Evolutionary conservation across 2,329 filamentous ascomycete genomes (phyloP).

Genomic region (Basipetospora chlamydospora): DNA sequence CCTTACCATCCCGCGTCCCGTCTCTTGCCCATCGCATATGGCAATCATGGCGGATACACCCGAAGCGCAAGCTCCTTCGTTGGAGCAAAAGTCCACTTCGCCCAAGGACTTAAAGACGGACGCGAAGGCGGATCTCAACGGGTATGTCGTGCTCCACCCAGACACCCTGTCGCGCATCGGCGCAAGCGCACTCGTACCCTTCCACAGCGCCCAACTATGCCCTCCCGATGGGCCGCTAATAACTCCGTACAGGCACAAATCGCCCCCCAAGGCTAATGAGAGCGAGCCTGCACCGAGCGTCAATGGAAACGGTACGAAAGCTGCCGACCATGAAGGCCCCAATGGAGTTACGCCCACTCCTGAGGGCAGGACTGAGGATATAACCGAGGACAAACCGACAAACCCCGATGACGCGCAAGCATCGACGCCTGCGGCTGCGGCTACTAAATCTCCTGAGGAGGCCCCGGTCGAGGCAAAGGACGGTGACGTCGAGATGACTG

Average conservation of each 20-base stretch:
- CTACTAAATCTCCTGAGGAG: not conserved
- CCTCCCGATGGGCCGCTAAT: not conserved
- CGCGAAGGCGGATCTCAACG: slow-evolving; percentile 20
- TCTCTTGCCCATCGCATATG: not conserved
- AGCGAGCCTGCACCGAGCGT: slow-evolving; percentile 12
- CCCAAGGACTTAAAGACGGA: slow-evolving; percentile 15
- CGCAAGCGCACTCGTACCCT: too few species aligned
- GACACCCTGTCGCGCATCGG: too few species aligned
- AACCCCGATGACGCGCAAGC: slow-evolving; percentile 2
- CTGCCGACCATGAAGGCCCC: slow-evolving; percentile 10
- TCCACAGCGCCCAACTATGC: too few species aligned
- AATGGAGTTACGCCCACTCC: slow-evolving; percentile 13
- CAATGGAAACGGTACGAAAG: slow-evolving; percentile 13
- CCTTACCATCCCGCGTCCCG: not conserved
- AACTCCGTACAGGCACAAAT: slow-evolving; percentile 8
- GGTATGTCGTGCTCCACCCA: slow-evolving; percentile 20
- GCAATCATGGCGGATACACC: too few species aligned
- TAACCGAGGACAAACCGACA: not conserved
- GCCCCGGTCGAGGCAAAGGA: not conserved
- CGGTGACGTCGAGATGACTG: slow-evolving; percentile 6
- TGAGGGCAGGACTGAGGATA: slow-evolving; percentile 4
- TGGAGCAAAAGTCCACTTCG: slow-evolving; percentile 32
- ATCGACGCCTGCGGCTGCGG: slow-evolving; percentile 4
- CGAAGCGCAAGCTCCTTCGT: slow-evolving; percentile 22
- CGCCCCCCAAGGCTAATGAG: slow-evolving; percentile 9